These are phyloP conservation scores for Didymella glomerata DNA, from an alignment of 2,329 filamentous ascomycete genomes.

Conservation along the genomic window DNA sequence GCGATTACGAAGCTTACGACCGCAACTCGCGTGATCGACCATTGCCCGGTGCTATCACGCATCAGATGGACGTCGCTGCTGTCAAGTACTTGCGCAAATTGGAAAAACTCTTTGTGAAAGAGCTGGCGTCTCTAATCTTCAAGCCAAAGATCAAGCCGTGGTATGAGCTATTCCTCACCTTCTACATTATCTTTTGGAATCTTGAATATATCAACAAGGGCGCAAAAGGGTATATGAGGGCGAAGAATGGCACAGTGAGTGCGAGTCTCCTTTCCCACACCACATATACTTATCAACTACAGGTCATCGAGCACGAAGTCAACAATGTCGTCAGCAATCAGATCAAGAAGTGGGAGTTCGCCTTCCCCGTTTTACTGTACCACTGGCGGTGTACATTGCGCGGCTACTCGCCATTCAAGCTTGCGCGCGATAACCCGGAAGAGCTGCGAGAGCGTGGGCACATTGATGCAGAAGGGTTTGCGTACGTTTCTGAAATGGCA, in stretches of 20 bases:
- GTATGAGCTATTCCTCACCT: slow-evolving; percentile 49
- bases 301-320: slow-evolving; percentile 46
- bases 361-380: slow-evolving; percentile 42
- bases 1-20: slow-evolving; percentile 49
- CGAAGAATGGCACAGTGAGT: slow-evolving; percentile 49
- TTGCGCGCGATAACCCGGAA: slow-evolving; percentile 48
- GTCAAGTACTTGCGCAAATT: slow-evolving; percentile 44
- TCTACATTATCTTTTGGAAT: slow-evolving; percentile 50
- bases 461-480: slow-evolving; percentile 41
- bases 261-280: not conserved
- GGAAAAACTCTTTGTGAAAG: slow-evolving; percentile 43
- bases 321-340: slow-evolving; percentile 46
- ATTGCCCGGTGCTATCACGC: slow-evolving; percentile 47
- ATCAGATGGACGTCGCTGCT: slow-evolving; percentile 50
- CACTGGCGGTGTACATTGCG: slow-evolving; percentile 47
- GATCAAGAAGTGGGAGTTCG: slow-evolving; percentile 48
- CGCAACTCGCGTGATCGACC: slow-evolving; percentile 44
- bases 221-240: slow-evolving; percentile 46
- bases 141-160: slow-evolving; percentile 48
- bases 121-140: slow-evolving; percentile 42
- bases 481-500: slow-evolving; percentile 42
- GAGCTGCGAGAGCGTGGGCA: slow-evolving; percentile 42
- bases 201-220: slow-evolving; percentile 49
- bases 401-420: slow-evolving; percentile 44
- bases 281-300: slow-evolving; percentile 23